Conservation (phyloP, 805 yeast genomes). For the Ascoidea rubescens region DNA sequence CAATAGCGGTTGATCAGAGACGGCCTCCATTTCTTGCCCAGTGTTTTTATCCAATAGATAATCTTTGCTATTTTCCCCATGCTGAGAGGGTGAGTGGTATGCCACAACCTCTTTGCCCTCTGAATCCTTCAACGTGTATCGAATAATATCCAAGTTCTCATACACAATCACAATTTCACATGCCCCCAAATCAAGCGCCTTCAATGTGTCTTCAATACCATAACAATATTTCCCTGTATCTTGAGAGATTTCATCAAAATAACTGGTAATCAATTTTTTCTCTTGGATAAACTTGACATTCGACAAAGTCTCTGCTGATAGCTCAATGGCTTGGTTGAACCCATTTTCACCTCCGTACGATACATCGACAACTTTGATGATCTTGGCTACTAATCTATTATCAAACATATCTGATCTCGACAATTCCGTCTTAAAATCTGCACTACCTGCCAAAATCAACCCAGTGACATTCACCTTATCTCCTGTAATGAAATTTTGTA, state of each 20-base stretch:
- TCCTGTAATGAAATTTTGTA: constrained; percentile 87
- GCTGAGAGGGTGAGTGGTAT: constrained; percentile 42
- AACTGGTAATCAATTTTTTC: constrained; percentile 81
- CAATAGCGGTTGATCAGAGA: constrained; percentile 70
- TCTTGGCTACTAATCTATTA: constrained; percentile 71
- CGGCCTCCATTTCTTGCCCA: constrained; percentile 85
- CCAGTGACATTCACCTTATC: constrained; percentile 95
- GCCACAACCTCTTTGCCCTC: constrained; percentile 69
- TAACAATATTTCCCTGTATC: constrained; percentile 97
- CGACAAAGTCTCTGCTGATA: constrained; percentile 91
- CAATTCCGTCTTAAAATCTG: constrained; percentile 95
- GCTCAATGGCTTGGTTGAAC: constrained; percentile 96
- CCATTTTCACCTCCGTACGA: constrained; percentile 99
- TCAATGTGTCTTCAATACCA: constrained; percentile 91
- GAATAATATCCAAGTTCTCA: constrained; percentile 76
- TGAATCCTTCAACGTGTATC: constrained; percentile 73
- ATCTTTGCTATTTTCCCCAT: constrained; percentile 46
- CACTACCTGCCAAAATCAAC: constrained; percentile 94
- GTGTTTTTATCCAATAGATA: constrained; percentile 71
- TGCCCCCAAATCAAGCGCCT: constrained; percentile 94
- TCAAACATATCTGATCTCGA: constrained; percentile 90
- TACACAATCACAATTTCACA: constrained; percentile 85
- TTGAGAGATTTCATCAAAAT: constrained; percentile 95
- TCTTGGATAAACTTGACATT: constrained; percentile 97
- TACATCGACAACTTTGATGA: constrained; percentile 87